Conservation (phyloP, 805 yeast species). For the Wickerhamomyces bisporus region DNA sequence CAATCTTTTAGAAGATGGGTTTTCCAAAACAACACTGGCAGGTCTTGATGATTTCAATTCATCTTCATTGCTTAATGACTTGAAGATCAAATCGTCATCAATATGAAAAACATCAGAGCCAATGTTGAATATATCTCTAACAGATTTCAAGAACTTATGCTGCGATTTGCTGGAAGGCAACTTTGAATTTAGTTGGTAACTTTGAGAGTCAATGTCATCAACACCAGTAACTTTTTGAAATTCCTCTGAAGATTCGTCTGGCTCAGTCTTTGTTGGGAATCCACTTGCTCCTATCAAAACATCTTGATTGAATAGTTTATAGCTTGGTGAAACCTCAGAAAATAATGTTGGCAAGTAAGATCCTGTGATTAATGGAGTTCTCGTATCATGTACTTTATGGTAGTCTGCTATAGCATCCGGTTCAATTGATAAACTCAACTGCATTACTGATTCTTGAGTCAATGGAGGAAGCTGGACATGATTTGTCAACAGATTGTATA, state of each 20-base stretch:
- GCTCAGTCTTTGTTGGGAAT: constrained; percentile 13
- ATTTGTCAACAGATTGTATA: constrained; percentile 41
- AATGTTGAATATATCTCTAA: constrained; percentile 60
- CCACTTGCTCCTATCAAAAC: constrained; percentile 54
- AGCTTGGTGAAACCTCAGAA: constrained; percentile 50
- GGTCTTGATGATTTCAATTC: constrained; percentile 33
- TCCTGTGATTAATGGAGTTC: constrained; percentile 57
- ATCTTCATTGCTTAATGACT: constrained; percentile 39
- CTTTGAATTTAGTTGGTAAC: constrained; percentile 16
- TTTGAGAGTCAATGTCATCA: constrained; percentile 37
- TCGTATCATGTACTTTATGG: constrained; percentile 37
- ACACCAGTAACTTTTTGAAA: constrained; percentile 38
- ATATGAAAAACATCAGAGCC: constrained; percentile 54
- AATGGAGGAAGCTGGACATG: constrained; percentile 38
- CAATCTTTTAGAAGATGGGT: constrained; percentile 35
- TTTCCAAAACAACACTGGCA: constrained; percentile 43
- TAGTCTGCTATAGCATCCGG: constrained; percentile 48
- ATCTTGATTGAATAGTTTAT: constrained; percentile 49
- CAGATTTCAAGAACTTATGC: constrained; percentile 47
- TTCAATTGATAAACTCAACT: constrained; percentile 57
- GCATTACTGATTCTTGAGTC: constrained; percentile 53
- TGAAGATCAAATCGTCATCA: constrained; percentile 53
- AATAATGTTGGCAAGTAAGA: constrained; percentile 62
- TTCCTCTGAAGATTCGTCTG: constrained; percentile 1
- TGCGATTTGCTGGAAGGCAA: constrained; percentile 28